Conservation (phyloP, 1,139 yeast species). For the Debaryomyces psychrophilus region DNA sequence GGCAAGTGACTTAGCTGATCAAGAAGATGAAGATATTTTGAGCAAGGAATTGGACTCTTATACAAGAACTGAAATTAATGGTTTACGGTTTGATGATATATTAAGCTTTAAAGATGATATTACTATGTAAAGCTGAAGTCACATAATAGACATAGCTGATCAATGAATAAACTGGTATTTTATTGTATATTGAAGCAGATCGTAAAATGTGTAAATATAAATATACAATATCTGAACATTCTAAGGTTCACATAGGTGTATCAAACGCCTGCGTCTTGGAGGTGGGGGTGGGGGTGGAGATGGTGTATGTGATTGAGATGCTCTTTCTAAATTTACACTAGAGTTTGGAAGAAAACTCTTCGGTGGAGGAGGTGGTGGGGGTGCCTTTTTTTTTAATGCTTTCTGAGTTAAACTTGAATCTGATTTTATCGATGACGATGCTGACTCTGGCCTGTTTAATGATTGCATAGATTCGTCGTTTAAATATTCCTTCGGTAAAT, state of each 20-base stretch:
- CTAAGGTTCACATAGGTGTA: neutral
- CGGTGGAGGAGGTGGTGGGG: conserved; percentile 46
- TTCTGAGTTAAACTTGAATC: conserved; percentile 5
- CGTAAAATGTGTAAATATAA: neutral
- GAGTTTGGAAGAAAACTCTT: conserved; percentile 13
- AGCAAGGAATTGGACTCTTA: conserved; percentile 46
- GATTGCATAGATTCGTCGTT: conserved; percentile 19
- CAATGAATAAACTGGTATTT: too few species aligned
- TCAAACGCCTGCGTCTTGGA: conserved; percentile 22
- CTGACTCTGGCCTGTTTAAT: conserved; percentile 1
- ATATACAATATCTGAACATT: neutral
- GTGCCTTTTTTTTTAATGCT: conserved; percentile 40
- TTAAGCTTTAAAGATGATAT: conserved; percentile 72
- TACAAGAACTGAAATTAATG: conserved; percentile 67
- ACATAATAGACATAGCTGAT: too few species aligned
- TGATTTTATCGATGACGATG: conserved; percentile 10
- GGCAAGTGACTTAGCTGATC: conserved; percentile 41
- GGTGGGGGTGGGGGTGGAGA: conserved; percentile 25
- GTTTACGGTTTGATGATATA: conserved; percentile 66
- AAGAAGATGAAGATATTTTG: conserved; percentile 34
- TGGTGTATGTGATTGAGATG: conserved; percentile 4
- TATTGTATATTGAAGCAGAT: neutral
- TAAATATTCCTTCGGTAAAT: conserved; percentile 41
- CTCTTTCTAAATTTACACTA: neutral
- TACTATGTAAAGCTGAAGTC: conserved; percentile 47